Conservation (phyloP, 257 asterid species). For the Jasminum sambac region DNA sequence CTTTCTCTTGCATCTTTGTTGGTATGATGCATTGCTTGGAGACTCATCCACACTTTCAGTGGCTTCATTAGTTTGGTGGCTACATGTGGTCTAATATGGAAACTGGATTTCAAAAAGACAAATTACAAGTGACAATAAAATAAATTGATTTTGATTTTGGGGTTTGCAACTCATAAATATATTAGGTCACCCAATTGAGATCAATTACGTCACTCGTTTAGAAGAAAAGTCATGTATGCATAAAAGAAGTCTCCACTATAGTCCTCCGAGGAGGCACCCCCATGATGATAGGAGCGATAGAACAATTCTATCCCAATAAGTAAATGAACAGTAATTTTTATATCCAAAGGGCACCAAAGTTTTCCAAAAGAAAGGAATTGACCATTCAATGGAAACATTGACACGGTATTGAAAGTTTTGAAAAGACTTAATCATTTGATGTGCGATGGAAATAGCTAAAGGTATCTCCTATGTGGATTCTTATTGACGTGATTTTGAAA, state of each 20-base stretch:
- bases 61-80: not conserved
- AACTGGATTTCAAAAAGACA: conserved; percentile 7
- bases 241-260: not conserved
- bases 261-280: conserved; percentile 7
- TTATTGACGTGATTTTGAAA: not conserved
- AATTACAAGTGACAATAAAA: not conserved
- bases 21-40: conserved; percentile 6
- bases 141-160: no score
- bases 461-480: no score
- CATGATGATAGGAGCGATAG: not conserved
- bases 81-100: not conserved
- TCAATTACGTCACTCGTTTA: not conserved
- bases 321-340: not conserved
- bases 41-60: not conserved
- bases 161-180: not conserved
- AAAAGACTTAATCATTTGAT: conserved; percentile 13
- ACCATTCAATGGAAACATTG: conserved; percentile 12
- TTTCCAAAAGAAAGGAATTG: conserved; percentile 15
- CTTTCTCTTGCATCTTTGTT: conserved; percentile 15
- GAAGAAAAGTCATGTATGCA: not conserved
- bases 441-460: conserved; percentile 14
- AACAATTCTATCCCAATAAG: not conserved
- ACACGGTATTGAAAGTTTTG: conserved; percentile 17
- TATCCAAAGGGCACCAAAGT: not conserved
- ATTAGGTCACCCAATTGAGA: conserved; percentile 8